Evolutionary conservation across 768 basidiomycete genomes (phyloP).

Genomic region (Mycena albidolilacea): DNA sequence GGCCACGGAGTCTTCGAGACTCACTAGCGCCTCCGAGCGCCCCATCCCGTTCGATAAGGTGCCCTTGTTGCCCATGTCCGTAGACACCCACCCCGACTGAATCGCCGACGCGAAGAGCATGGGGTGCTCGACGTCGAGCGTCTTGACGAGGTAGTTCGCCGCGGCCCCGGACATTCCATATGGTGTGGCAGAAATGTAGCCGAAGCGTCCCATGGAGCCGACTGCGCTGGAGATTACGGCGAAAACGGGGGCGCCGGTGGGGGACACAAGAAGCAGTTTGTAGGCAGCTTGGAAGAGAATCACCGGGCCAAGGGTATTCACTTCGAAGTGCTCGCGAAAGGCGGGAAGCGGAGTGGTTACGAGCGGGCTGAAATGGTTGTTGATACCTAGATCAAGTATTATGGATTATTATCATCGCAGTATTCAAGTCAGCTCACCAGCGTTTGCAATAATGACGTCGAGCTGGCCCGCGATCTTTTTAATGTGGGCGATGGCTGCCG

Average conservation of each 20-base stretch:
- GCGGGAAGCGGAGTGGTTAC: neutral
- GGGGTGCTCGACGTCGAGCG: slow-evolving; percentile 10
- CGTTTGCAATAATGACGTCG: neutral
- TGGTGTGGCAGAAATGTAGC: neutral
- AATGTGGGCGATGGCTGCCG: neutral
- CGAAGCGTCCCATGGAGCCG: neutral
- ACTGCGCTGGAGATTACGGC: neutral
- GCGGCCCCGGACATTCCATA: slow-evolving; percentile 26
- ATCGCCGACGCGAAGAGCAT: slow-evolving; percentile 1
- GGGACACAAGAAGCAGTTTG: neutral
- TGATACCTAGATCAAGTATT: neutral
- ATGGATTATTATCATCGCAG: neutral
- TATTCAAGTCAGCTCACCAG: neutral
- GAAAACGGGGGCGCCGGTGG: slow-evolving; percentile 9
- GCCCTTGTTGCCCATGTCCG: slow-evolving; percentile 12
- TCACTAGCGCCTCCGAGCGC: neutral
- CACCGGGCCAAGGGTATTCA: neutral
- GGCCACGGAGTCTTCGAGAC: neutral
- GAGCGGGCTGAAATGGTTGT: neutral
- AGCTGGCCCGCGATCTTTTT: neutral
- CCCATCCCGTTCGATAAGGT: neutral
- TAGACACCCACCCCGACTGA: slow-evolving; percentile 16
- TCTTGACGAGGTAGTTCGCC: slow-evolving; percentile 19
- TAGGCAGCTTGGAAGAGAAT: neutral
- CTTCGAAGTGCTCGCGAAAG: neutral